phyloP scores from a whole-genome alignment of 805 yeast genomes.

The Myxozyma sirexii region DNA sequence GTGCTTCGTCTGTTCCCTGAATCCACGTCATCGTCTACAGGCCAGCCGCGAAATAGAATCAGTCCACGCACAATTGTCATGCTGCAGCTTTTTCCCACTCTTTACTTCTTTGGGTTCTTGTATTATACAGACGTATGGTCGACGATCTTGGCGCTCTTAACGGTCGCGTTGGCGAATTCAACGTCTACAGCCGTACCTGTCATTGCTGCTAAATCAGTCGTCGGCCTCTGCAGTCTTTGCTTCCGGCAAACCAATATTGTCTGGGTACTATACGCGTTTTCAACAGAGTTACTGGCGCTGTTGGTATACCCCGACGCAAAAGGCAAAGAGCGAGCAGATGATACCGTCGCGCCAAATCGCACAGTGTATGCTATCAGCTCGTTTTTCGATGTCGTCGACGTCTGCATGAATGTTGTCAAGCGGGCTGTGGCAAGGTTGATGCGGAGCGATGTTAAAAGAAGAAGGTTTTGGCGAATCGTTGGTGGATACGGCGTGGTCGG shows the following conservation, averaged over 20 bases:
- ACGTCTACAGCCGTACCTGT: background rate
- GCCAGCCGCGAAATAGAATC: slow-evolving; percentile 37
- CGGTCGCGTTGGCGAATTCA: slow-evolving; percentile 41
- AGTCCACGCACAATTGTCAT: slow-evolving; percentile 2
- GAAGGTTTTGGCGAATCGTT: background rate
- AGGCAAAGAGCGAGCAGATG: slow-evolving; percentile 21
- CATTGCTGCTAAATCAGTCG: background rate
- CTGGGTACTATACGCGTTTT: slow-evolving; percentile 55
- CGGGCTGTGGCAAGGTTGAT: slow-evolving; percentile 1
- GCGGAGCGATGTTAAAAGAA: background rate
- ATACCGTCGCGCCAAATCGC: slow-evolving; percentile 8
- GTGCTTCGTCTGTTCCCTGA: slow-evolving; percentile 6
- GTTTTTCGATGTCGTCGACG: background rate
- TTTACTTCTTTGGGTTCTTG: slow-evolving; percentile 71
- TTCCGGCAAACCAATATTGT: slow-evolving; percentile 91
- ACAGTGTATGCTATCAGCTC: background rate
- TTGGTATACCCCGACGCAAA: slow-evolving; percentile 13
- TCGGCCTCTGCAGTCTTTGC: slow-evolving; percentile 43
- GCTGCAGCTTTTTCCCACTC: slow-evolving; percentile 59
- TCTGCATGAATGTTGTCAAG: background rate
- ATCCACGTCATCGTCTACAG: background rate
- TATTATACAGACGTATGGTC: slow-evolving; percentile 97
- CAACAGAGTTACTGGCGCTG: background rate
- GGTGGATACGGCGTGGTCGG: slow-evolving; percentile 15
- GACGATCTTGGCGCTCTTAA: slow-evolving; percentile 63